A percentile compares a stretch with the other conserved stretches of the same genome.
Conservation (phyloP, 495 filamentous ascomycete genomes). For the Penicillium coprophilum region DNA sequence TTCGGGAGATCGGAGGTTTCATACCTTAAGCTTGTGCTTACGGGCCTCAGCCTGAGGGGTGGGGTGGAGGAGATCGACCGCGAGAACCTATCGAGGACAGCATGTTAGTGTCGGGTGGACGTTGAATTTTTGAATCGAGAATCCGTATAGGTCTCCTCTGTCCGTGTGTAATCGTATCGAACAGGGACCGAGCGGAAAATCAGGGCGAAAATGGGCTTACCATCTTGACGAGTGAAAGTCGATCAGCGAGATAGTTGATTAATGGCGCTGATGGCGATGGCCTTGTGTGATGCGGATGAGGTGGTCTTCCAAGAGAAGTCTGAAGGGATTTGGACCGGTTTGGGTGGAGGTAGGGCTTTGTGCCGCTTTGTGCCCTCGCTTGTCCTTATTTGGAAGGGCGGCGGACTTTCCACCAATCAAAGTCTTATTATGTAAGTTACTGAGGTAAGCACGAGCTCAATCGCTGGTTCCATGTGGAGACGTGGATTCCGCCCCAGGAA, state of each 20-base stretch:
- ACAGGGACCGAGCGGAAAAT: slow-evolving; percentile 9
- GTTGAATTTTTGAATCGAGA: neutral
- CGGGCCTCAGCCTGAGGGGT: slow-evolving; percentile 89
- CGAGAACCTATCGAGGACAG: slow-evolving; percentile 80
- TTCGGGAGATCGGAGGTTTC: slow-evolving; percentile 23
- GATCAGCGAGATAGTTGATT: slow-evolving; percentile 50
- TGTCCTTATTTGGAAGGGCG: slow-evolving; percentile 26
- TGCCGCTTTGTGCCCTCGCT: slow-evolving; percentile 43
- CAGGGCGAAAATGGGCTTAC: slow-evolving; percentile 33
- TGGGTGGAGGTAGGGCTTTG: slow-evolving; percentile 36
- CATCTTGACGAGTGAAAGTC: slow-evolving; percentile 51
- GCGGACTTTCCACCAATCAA: slow-evolving; percentile 30
- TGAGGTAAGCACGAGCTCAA: slow-evolving; percentile 4
- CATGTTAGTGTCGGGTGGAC: slow-evolving; percentile 21
- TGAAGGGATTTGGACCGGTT: slow-evolving; percentile 42
- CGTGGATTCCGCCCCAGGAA: slow-evolving; percentile 7
- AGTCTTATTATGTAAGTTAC: neutral
- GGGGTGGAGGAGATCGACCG: slow-evolving; percentile 99
- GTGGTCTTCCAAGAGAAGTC: slow-evolving; percentile 41
- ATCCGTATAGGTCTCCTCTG: neutral
- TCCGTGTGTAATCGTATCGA: slow-evolving; percentile 1
- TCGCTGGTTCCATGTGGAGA: slow-evolving; percentile 5
- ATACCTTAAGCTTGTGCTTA: slow-evolving; percentile 99
- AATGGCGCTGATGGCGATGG: slow-evolving; percentile 52
- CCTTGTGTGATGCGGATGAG: slow-evolving; percentile 43